Evolutionary conservation across 2,329 filamentous ascomycete genomes (phyloP), one percentile per base, ranked within the genome.

Genomic region (Bipolaris oryzae): DNA sequence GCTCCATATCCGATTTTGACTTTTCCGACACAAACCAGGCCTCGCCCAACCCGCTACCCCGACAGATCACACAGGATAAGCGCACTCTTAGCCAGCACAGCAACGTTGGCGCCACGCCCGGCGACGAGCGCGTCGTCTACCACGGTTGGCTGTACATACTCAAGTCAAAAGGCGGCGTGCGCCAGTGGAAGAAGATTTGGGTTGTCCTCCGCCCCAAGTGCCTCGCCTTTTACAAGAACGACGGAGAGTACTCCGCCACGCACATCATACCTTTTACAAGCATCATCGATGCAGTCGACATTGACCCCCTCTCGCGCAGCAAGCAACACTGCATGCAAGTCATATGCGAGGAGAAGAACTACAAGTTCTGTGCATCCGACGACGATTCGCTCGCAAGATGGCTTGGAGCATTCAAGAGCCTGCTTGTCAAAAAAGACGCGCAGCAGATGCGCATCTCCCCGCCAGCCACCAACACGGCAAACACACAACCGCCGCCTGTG

Each of bases 101-200:
- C 66, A 85, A 79, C 28, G 55, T 77, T 25, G 78, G 77, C 38
- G 61, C 64, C 13, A 67, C 62, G 1, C 72, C 73, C 2, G 91
- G 95, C 61, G 87, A 89, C 0, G 93, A 96, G 74, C 89, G 93
- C 23, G 89, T 98, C n/a, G 85, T 98, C 42, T 96, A 91, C 84
- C 92, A 98, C 73, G 93, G 94, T 49, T 93, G 92, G 83, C 85
- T 98, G 31, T 90, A 91, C 75, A 87, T 92, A 60, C 84, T 97
- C 54, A 92, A 91, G 68, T 90, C 88, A 60, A 93, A 92, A 69
- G 84, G 89, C 20, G 92, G 92, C 7, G 86, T 99, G 52, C 87
- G 90, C 44, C 90, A 96, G 70, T 99, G 95, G 95, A 97, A 96
- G 81, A 89, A 92, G 67, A 84, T 92, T 57, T 98, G 95, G 95